These are phyloP conservation scores for Lentinula raphanica DNA, from an alignment of 768 basidiomycete species.

Conservation along the genomic window DNA sequence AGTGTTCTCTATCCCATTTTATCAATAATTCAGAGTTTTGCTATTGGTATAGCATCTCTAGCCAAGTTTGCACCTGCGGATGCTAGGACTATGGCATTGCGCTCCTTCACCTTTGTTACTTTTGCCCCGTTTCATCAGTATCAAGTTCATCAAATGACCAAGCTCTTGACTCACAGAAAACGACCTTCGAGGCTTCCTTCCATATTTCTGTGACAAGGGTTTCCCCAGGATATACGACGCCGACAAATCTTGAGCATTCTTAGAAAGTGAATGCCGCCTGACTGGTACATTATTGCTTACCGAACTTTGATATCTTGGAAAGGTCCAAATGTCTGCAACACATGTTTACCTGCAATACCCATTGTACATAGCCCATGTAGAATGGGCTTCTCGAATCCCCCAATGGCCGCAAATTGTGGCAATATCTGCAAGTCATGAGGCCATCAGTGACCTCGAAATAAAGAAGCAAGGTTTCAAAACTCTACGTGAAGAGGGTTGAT, in stretches of 20 bases:
- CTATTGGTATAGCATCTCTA: constrained; percentile 38
- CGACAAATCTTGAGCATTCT: constrained; percentile 67
- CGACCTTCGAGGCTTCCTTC: constrained; percentile 88
- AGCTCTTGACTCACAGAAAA: constrained; percentile 91
- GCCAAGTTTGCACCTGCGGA: constrained; percentile 78
- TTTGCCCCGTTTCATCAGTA: too few species aligned
- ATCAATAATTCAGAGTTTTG: constrained; percentile 42
- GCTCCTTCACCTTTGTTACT: constrained; percentile 90
- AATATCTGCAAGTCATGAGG: constrained; percentile 54
- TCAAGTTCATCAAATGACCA: too few species aligned
- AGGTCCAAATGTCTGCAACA: constrained; percentile 78
- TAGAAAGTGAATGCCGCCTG: neutral
- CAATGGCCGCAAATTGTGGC: constrained; percentile 89
- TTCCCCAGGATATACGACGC: constrained; percentile 92
- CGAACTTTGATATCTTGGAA: constrained; percentile 95
- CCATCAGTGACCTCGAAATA: neutral
- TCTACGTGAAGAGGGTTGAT: constrained; percentile 83
- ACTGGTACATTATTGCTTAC: constrained; percentile 32
- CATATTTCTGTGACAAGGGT: constrained; percentile 97
- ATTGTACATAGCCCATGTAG: constrained; percentile 86
- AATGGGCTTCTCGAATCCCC: constrained; percentile 91
- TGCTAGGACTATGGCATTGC: constrained; percentile 63
- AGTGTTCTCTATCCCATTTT: too few species aligned
- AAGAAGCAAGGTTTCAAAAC: constrained; percentile 19
- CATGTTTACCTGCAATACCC: constrained; percentile 91